Percentiles rank a stretch among this genome's conserved stretches.
phyloP scores from a whole-genome alignment of 1,284 basidiomycete species.

The Uromyces viciae-fabae region DNA sequence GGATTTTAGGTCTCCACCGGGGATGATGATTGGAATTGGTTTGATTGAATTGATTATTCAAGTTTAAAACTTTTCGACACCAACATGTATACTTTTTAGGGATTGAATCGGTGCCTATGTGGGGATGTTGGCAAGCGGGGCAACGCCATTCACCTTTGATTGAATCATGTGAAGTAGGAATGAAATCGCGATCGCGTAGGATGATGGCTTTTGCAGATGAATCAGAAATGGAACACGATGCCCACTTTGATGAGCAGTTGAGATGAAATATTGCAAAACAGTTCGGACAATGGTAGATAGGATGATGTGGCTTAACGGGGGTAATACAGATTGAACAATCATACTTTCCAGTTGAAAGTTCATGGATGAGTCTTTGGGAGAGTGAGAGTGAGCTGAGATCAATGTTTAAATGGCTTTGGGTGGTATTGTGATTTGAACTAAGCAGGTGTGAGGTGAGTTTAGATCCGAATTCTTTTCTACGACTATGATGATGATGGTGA shows the following conservation, averaged over 20 bases:
- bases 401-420: neutral
- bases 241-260: constrained; percentile 32
- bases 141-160: constrained; percentile 33
- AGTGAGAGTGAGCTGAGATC: constrained; percentile 35
- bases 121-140: constrained; percentile 34
- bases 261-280: constrained; percentile 37
- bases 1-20: constrained; percentile 18
- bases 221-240: constrained; percentile 30
- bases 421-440: neutral
- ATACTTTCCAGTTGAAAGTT: constrained; percentile 28
- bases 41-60: constrained; percentile 4
- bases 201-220: constrained; percentile 7
- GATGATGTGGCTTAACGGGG: constrained; percentile 15
- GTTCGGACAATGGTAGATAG: constrained; percentile 32
- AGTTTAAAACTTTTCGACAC: constrained; percentile 33
- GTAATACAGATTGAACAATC: constrained; percentile 41
- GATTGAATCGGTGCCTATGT: constrained; percentile 25
- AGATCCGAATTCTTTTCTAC: neutral
- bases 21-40: too few relatives aligned
- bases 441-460: neutral
- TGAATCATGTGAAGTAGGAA: constrained; percentile 19
- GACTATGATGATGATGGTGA: neutral
- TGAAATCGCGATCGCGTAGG: constrained; percentile 38
- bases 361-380: constrained; percentile 25
- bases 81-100: constrained; percentile 22